Evolutionary conservation across 495 filamentous ascomycete genomes (phyloP), one percentile per base, ranked within the genome.

Genomic region (Aspergillus asperescens): DNA sequence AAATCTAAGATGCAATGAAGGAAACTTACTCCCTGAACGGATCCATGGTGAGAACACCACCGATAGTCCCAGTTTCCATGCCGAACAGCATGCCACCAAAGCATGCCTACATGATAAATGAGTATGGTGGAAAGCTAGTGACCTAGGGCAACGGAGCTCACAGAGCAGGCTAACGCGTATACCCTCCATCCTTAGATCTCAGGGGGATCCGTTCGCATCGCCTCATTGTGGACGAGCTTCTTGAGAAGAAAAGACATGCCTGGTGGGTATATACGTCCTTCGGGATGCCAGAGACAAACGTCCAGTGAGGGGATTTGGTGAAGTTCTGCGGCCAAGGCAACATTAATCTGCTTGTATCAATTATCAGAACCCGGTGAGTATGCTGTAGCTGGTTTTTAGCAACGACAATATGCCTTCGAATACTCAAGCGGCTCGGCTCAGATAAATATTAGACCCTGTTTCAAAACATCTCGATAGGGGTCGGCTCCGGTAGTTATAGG

Each of bases 101-200:
- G 68, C 86, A 88, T 5, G 82, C 81, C 79, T 81, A 46, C 45
- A 7, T 16, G 31, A 20, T 27, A 12, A 24, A 27, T 28, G 15
- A 28, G 16, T 58, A 27, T 63, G 54, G 16, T 16, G 24, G 9
- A 41, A 52, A 22, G 22, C 9, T 3, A 37, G 20, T 3, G 5
- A 12, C 23, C 10, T 37, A 6, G 19, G 9, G 20, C 7, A 31
- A 15, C 5, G 19, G 16, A n/a, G 67, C 78, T 62, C 52, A 86
- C 82, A 40, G 85, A 86, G 51, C 79, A 84, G 18, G 86, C 83
- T 25, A 89, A 68, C 28, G 80, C 64, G 56, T 82, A 88, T 16
- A 86, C 82, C 50, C 85, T 79, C 86, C 86, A 89, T 55, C 84
- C 84, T 58, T 90, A 90, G 60, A 90, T 87, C 71, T 90, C 82